Conservation (phyloP, 805 yeast genomes). For the Alloascoidea hylecoeti region DNA sequence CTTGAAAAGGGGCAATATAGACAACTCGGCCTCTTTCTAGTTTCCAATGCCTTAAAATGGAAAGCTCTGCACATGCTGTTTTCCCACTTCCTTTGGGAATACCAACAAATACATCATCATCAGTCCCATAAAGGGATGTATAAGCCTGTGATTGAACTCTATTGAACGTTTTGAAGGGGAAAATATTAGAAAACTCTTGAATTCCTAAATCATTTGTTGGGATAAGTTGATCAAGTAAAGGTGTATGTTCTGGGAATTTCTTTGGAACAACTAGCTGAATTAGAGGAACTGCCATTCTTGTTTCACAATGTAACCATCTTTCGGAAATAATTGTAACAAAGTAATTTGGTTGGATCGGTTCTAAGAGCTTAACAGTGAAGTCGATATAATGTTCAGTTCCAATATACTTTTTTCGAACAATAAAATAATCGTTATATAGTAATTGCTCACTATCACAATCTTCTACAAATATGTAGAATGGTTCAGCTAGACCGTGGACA, state of each 20-base stretch:
- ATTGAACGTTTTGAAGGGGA: slow-evolving; percentile 38
- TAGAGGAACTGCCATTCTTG: slow-evolving; percentile 45
- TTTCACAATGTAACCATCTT: slow-evolving; percentile 70
- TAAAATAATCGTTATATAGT: slow-evolving; percentile 40
- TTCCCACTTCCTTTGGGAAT: slow-evolving; percentile 69
- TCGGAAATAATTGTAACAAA: slow-evolving; percentile 67
- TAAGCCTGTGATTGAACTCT: slow-evolving; percentile 63
- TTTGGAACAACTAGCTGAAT: slow-evolving; percentile 40
- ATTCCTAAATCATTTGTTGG: slow-evolving; percentile 33
- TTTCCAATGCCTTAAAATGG: slow-evolving; percentile 61
- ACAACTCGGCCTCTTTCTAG: slow-evolving; percentile 51
- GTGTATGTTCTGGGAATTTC: slow-evolving; percentile 48
- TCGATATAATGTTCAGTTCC: slow-evolving; percentile 42
- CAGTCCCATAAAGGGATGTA: slow-evolving; percentile 38
- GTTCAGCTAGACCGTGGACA: slow-evolving; percentile 51
- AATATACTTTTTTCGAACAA: slow-evolving; percentile 34
- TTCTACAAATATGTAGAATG: slow-evolving; percentile 61
- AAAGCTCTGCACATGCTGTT: slow-evolving; percentile 55
- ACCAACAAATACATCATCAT: slow-evolving; percentile 53
- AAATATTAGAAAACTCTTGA: slow-evolving; percentile 30
- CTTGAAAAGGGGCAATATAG: slow-evolving; percentile 55
- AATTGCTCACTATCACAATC: slow-evolving; percentile 73
- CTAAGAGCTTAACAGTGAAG: slow-evolving; percentile 44
- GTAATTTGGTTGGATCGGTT: slow-evolving; percentile 53
- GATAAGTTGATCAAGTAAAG: slow-evolving; percentile 35